Conservation (phyloP, 129 eudicot genomes). For the Daucus carota region DNA sequence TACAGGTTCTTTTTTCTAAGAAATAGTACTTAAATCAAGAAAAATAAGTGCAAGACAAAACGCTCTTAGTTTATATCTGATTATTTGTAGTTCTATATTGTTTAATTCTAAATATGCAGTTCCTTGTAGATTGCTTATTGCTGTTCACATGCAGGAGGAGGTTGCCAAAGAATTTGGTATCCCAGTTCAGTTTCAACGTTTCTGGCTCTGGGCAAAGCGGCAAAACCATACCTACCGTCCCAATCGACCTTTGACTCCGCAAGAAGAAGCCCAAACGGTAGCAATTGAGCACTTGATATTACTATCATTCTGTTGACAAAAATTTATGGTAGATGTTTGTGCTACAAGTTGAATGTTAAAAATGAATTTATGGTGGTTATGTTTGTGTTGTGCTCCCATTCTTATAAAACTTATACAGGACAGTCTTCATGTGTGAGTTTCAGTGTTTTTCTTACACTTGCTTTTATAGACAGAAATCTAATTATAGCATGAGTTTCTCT, state of each 20-base stretch:
- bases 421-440: not conserved
- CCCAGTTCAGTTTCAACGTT: conserved; percentile 85
- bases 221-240: conserved; percentile 96
- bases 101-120: not conserved
- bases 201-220: conserved; percentile 97
- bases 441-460: not conserved
- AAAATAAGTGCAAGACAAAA: not conserved
- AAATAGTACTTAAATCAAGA: not conserved
- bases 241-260: conserved; percentile 77
- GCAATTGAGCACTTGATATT: not conserved
- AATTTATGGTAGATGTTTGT: not conserved
- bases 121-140: not conserved
- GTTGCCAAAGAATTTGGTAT: conserved; percentile 93
- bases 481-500: too few species aligned
- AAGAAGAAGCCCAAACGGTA: conserved; percentile 85
- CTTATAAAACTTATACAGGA: not conserved
- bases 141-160: conserved; percentile 60
- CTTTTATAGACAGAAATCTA: not conserved
- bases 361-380: not conserved
- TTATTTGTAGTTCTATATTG: not conserved
- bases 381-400: too few species aligned
- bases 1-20: not conserved
- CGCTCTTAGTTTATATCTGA: not conserved
- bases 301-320: not conserved
- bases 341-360: not conserved